Evolutionary conservation across 2,329 filamentous ascomycete genomes (phyloP).

Genomic region (Talaromyces sp.): DNA sequence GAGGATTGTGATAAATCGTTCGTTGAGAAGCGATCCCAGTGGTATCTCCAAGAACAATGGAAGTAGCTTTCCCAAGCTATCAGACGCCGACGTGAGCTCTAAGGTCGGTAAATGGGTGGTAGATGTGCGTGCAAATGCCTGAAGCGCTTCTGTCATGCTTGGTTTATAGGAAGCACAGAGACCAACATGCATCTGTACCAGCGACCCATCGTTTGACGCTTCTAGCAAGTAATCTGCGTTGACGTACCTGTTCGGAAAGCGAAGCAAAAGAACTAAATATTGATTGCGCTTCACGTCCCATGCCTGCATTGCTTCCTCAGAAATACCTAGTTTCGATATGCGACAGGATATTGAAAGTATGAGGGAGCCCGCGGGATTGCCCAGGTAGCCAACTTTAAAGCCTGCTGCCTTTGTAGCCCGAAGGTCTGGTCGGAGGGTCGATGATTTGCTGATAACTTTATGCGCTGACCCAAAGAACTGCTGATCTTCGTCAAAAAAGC

Average conservation of each 20-base stretch:
- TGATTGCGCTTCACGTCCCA: conserved; percentile 16
- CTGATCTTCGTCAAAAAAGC: conserved; percentile 18
- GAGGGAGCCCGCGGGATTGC: conserved; percentile 49
- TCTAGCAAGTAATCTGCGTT: conserved; percentile 54
- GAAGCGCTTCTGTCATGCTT: conserved; percentile 51
- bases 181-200: conserved; percentile 64
- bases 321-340: conserved; percentile 51
- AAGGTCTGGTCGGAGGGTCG: conserved; percentile 60
- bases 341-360: conserved; percentile 67
- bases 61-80: conserved; percentile 41
- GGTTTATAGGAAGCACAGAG: conserved; percentile 73
- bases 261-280: conserved; percentile 68
- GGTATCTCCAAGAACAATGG: conserved; percentile 68
- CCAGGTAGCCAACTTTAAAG: conserved; percentile 65
- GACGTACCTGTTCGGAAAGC: conserved; percentile 61
- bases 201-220: conserved; percentile 36
- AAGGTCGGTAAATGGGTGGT: neutral
- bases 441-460: neutral
- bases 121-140: conserved; percentile 43
- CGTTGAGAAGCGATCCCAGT: conserved; percentile 65
- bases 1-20: conserved; percentile 61
- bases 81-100: neutral
- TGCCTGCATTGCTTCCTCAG: conserved; percentile 22
- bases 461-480: conserved; percentile 16
- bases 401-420: conserved; percentile 60